A percentile compares a stretch with the other conserved stretches of the same genome.
These are phyloP conservation scores for Apiospora saccharicola DNA, from an alignment of 2,329 filamentous ascomycete genomes.

Conservation along the genomic window DNA sequence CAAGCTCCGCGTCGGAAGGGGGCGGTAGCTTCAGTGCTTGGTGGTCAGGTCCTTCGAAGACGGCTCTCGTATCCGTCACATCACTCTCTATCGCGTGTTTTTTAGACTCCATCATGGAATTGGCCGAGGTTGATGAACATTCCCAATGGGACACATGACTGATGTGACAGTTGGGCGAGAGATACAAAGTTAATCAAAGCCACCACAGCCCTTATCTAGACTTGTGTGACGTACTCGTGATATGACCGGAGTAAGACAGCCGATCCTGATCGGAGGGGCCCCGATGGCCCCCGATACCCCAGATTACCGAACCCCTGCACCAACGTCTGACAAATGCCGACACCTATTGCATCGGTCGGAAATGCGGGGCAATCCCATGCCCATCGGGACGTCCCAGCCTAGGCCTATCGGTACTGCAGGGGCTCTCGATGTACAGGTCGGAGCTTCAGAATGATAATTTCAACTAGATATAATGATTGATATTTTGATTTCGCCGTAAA, in stretches of 20 bases:
- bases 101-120: background rate
- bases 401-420: background rate
- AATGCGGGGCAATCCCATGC: background rate
- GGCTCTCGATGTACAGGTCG: background rate
- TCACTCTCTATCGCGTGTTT: background rate
- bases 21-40: background rate
- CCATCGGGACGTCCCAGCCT: background rate
- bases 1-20: constrained; percentile 29
- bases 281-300: background rate
- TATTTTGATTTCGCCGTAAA: background rate
- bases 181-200: background rate
- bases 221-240: background rate
- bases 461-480: background rate
- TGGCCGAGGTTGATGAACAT: too few relatives aligned
- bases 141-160: background rate
- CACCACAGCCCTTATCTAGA: background rate
- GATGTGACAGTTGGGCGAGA: background rate
- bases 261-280: background rate
- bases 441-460: background rate
- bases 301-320: constrained; percentile 1
- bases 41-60: background rate
- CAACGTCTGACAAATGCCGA: background rate
- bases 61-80: background rate
- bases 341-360: background rate
- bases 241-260: background rate